A percentile compares a stretch with the other conserved stretches of the same genome.
These are phyloP conservation scores for Botryosphaeria dothidea DNA, from an alignment of 2,329 filamentous ascomycete genomes.

Conservation along the genomic window DNA sequence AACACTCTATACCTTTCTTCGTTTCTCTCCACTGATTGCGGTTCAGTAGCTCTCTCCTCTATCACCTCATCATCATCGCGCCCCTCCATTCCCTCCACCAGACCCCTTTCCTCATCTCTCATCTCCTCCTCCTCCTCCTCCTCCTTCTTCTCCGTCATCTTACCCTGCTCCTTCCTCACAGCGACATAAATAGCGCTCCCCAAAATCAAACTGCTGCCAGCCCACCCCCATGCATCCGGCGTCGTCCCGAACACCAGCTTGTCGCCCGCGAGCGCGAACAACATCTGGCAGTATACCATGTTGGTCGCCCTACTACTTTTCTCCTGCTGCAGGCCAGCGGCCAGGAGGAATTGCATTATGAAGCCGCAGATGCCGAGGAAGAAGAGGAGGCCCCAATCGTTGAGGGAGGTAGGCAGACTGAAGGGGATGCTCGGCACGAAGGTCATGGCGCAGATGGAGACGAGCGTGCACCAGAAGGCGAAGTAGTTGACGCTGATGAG, in stretches of 20 bases:
- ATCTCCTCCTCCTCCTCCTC: conserved; percentile 20
- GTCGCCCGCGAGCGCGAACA: conserved; percentile 67
- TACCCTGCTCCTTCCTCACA: conserved; percentile 48
- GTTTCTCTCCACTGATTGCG: too few relatives aligned
- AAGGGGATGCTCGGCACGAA: conserved; percentile 61
- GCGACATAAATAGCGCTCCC: conserved; percentile 66
- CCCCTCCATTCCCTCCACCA: conserved; percentile 20
- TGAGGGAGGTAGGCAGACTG: conserved; percentile 52
- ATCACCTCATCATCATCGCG: too few relatives aligned
- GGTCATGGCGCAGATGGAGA: conserved; percentile 65
- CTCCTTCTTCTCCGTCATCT: conserved; percentile 23
- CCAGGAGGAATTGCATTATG: conserved; percentile 82
- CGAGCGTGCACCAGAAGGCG: conserved; percentile 66
- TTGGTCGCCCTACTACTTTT: conserved; percentile 54
- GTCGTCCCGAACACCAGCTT: conserved; percentile 63
- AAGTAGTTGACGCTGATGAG: conserved; percentile 89
- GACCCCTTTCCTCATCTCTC: conserved; percentile 35
- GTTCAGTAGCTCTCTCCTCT: too few relatives aligned
- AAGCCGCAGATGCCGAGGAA: conserved; percentile 75
- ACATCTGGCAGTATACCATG: conserved; percentile 70
- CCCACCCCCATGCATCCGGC: conserved; percentile 58
- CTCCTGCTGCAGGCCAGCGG: conserved; percentile 72
- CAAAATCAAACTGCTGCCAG: conserved; percentile 65
- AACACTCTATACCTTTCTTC: too few relatives aligned
- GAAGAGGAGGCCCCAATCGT: conserved; percentile 68